phyloP scores from a whole-genome alignment of 1,139 yeast species.

The Insectozyma bohioensis region DNA sequence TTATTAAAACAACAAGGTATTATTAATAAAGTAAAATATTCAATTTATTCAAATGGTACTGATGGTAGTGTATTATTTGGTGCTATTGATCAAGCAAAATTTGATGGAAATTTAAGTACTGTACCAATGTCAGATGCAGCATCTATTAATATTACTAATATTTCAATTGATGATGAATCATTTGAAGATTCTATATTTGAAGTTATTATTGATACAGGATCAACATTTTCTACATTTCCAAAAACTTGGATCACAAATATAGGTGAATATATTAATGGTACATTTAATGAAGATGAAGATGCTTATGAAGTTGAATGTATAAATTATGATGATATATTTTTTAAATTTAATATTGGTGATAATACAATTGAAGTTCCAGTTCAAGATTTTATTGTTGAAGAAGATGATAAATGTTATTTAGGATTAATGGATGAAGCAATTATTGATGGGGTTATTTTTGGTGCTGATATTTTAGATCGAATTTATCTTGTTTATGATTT shows the following conservation, averaged over 20 bases:
- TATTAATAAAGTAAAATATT: conserved; percentile 53
- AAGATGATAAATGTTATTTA: conserved; percentile 16
- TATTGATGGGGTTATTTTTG: conserved; percentile 15
- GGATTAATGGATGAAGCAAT: conserved; percentile 18
- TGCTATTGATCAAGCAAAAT: conserved; percentile 55
- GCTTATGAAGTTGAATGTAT: conserved; percentile 22
- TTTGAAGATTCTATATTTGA: not conserved
- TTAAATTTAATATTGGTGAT: conserved; percentile 31
- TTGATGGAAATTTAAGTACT: conserved; percentile 41
- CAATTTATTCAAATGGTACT: conserved; percentile 42
- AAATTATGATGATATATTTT: conserved; percentile 12
- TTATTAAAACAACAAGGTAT: conserved; percentile 38
- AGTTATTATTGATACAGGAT: conserved; percentile 58
- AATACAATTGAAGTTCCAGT: conserved; percentile 28
- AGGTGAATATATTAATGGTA: conserved; percentile 31
- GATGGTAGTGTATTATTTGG: conserved; percentile 56
- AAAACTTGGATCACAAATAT: conserved; percentile 33
- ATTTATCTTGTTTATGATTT: conserved; percentile 29
- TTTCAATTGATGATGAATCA: not conserved
- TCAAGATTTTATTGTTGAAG: conserved; percentile 16
- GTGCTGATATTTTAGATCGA: conserved; percentile 26
- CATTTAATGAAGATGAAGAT: conserved; percentile 5
- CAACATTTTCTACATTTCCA: conserved; percentile 60
- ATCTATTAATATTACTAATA: conserved; percentile 3
- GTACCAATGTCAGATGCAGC: conserved; percentile 20